phyloP scores from a whole-genome alignment of 2,329 filamentous ascomycete genomes.

The Sodiomyces alkalinus region DNA sequence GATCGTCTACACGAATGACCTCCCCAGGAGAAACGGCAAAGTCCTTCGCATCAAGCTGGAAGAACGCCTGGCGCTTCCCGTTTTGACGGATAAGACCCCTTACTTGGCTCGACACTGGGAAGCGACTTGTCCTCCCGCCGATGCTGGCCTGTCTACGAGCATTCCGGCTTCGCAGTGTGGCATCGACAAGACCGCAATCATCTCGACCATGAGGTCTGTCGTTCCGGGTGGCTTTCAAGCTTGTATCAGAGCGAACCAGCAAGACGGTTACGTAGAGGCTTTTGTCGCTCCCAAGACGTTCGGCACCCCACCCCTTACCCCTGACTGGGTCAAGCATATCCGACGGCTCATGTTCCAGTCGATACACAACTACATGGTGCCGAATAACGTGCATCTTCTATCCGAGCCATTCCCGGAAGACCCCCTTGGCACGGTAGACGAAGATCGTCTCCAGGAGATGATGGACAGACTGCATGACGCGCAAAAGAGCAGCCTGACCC shows the following conservation, averaged over 20 bases:
- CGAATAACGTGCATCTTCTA: slow-evolving; percentile 19
- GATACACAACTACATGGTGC: slow-evolving; percentile 21
- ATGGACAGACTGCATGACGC: slow-evolving; percentile 10
- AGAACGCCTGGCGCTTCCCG: slow-evolving; percentile 27
- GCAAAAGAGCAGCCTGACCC: slow-evolving; percentile 3
- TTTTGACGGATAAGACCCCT: slow-evolving; percentile 26
- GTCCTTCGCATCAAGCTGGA: slow-evolving; percentile 37
- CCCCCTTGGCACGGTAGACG: slow-evolving; percentile 16
- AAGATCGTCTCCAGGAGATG: slow-evolving; percentile 17
- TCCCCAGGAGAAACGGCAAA: slow-evolving; percentile 42
- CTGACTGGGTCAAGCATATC: slow-evolving; percentile 6
- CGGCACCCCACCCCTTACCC: slow-evolving; percentile 1
- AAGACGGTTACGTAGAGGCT: slow-evolving; percentile 6
- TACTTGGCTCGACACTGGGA: slow-evolving; percentile 32
- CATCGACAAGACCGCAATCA: slow-evolving; percentile 15
- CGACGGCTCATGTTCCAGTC: slow-evolving; percentile 4
- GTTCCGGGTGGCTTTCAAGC: slow-evolving; percentile 8
- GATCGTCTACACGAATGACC: slow-evolving; percentile 37
- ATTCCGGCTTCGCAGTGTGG: slow-evolving; percentile 21
- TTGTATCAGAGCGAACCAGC: slow-evolving; percentile 4
- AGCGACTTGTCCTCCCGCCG: slow-evolving; percentile 29
- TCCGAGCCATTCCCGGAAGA: slow-evolving; percentile 18
- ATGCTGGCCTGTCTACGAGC: slow-evolving; percentile 25
- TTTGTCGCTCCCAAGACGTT: slow-evolving; percentile 11
- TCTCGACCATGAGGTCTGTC: slow-evolving; percentile 10